A percentile compares a stretch with the other conserved stretches of the same genome.
phyloP scores from a whole-genome alignment of 805 yeast species.

The Kodamaea fukazawae region DNA sequence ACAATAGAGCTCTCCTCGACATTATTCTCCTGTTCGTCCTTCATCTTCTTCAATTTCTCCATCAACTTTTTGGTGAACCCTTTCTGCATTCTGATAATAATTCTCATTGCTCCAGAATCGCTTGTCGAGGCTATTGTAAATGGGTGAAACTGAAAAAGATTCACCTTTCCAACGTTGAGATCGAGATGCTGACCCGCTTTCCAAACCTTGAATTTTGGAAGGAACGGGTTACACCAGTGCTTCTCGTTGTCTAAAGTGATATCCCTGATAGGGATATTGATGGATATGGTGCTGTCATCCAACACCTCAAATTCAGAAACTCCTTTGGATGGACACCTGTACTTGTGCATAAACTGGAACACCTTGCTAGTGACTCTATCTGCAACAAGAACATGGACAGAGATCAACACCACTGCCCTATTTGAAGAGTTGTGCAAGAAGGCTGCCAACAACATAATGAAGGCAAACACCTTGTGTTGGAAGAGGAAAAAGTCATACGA shows the following conservation, averaged over 20 bases:
- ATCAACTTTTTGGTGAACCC: slow-evolving; percentile 44
- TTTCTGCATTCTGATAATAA: slow-evolving; percentile 38
- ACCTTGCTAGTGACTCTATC: slow-evolving; percentile 37
- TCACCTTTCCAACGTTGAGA: slow-evolving; percentile 39
- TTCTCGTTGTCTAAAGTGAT: slow-evolving; percentile 12
- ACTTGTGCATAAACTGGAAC: slow-evolving; percentile 29
- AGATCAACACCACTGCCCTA: slow-evolving; percentile 34
- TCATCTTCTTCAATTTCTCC: slow-evolving; percentile 22
- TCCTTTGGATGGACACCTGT: slow-evolving; percentile 38
- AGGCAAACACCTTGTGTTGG: slow-evolving; percentile 41
- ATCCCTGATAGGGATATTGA: slow-evolving; percentile 34
- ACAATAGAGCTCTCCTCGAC: slow-evolving; percentile 2
- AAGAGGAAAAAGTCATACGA: slow-evolving; percentile 44
- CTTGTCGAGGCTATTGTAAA: slow-evolving; percentile 45
- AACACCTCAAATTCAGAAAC: slow-evolving; percentile 35
- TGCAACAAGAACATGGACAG: slow-evolving; percentile 42
- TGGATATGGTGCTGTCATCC: slow-evolving; percentile 40
- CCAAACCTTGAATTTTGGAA: slow-evolving; percentile 44
- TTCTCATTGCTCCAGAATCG: slow-evolving; percentile 35
- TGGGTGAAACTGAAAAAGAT: slow-evolving; percentile 43
- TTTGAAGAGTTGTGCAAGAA: slow-evolving; percentile 40
- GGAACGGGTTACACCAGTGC: slow-evolving; percentile 26
- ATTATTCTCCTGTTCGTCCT: slow-evolving; percentile 15
- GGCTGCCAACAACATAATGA: slow-evolving; percentile 41
- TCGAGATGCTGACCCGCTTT: slow-evolving; percentile 47